A percentile compares a stretch with the other conserved stretches of the same genome.
phyloP scores from a whole-genome alignment of 805 yeast species.

The Tanozyma kutaoensis region DNA sequence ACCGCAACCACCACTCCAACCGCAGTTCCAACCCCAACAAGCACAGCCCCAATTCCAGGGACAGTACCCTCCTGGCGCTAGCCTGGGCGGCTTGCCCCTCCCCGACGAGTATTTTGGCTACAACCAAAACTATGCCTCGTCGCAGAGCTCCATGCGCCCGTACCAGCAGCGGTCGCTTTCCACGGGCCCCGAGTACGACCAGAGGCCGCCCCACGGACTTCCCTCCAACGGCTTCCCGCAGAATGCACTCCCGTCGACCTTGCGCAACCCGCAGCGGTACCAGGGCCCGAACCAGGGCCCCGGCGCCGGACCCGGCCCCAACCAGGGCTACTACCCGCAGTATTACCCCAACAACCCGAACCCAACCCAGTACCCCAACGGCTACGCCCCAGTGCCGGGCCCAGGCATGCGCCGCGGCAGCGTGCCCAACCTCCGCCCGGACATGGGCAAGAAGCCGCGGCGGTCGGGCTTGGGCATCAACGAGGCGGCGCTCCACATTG shows the following conservation, averaged over 20 bases:
- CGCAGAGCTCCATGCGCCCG: too few relatives aligned
- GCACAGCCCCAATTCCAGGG: too few relatives aligned
- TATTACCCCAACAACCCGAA: neutral
- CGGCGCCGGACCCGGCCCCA: conserved; percentile 1
- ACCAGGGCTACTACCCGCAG: conserved; percentile 1
- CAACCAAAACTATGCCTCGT: too few relatives aligned
- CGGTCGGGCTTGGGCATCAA: neutral
- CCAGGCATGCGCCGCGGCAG: conserved; percentile 6
- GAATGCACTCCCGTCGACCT: conserved; percentile 12
- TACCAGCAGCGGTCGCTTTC: too few relatives aligned
- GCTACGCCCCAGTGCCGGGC: neutral
- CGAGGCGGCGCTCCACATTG: conserved; percentile 18
- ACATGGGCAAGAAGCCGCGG: conserved; percentile 1
- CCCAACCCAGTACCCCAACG: neutral
- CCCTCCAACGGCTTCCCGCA: conserved; percentile 12
- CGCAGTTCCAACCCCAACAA: neutral
- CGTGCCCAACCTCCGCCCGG: conserved; percentile 5
- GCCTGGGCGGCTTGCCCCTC: too few relatives aligned
- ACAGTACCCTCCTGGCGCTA: too few relatives aligned
- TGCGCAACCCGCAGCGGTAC: conserved; percentile 10
- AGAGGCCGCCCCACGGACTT: conserved; percentile 18
- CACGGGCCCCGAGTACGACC: conserved; percentile 7
- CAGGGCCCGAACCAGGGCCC: conserved; percentile 6
- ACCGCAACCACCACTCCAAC: neutral
- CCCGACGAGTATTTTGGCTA: too few relatives aligned